Base-by-base conservation (phyloP, 2,329 filamentous ascomycete species). In the Colletotrichum liaoningense region DNA sequence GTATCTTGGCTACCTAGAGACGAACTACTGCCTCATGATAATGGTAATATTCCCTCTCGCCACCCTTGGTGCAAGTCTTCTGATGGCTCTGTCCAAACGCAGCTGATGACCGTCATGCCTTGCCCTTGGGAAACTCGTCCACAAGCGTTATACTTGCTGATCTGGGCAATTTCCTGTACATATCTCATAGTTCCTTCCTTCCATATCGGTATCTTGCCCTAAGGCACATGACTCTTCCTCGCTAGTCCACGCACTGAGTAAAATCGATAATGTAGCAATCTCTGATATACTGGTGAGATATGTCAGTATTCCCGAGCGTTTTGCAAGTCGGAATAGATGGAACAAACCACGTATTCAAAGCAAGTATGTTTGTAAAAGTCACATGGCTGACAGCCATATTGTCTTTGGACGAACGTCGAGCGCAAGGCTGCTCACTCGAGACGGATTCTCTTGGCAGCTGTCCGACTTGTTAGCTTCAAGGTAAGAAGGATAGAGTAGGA, bases 381-480 rank as follows among this genome's bases (percentile, higher is more conserved):
- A 9, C 4, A 24, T 24, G 4, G 5, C 3, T 5, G 9, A 19
- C 14, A 11, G 8, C 19, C n/a, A 38, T 14, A 28, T 1, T 11
- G n/a, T 4, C n/a, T 16, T 49, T 38, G 11, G 28, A 22, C 11
- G 26, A 16, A 28, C 22, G 2, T 19, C 9, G 19, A 4, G 7
- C 4, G 9, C 52, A 5, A 4, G 16, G 6, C 16, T 9, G 9
- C 24, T 19, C 55, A 65, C 14, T 42, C 63, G 8, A 57, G 52
- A 19, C 63, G 63, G 7, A 19, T 1, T 2, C 71, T 58, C 56
- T 73, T 73, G 0, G 2, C 12, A 46, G 22, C 71, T 71, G 7
- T 6, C 16, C 1, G 7, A 0, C 5, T 28, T 12, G 22, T 73
- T 30, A 60, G 42, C 4, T 19, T 6, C 24, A 24, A 3, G 24